Conservation (phyloP, 2,329 filamentous ascomycete species). For the Penicillium hesseltinei region DNA sequence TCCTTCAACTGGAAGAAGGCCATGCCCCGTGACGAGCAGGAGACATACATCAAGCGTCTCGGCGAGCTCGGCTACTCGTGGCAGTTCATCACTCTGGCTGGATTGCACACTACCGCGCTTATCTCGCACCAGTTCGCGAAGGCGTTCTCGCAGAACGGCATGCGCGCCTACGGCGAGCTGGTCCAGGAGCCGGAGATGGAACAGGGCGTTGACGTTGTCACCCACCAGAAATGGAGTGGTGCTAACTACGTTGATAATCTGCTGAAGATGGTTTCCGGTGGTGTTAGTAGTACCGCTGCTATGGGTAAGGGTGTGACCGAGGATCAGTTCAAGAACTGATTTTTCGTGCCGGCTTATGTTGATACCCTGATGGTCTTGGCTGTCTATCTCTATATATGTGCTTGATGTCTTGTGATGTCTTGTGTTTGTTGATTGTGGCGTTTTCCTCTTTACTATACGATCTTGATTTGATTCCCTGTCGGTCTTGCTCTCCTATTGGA, state of each 20-base stretch:
- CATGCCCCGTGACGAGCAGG: constrained; percentile 87
- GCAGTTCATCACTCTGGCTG: constrained; percentile 99
- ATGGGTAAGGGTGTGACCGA: constrained; percentile 99
- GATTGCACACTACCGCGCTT: constrained; percentile 90
- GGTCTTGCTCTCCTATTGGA: neutral
- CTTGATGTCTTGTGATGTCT: constrained; percentile 9
- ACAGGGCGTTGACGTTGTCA: constrained; percentile 85
- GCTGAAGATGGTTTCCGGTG: constrained; percentile 95
- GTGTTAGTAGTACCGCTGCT: constrained; percentile 84
- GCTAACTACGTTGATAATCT: constrained; percentile 93
- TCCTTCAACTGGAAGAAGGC: constrained; percentile 99
- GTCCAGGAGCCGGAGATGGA: constrained; percentile 98
- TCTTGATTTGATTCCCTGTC: constrained; percentile 19
- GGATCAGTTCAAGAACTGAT: constrained; percentile 76
- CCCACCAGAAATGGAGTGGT: constrained; percentile 98
- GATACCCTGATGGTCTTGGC: constrained; percentile 7
- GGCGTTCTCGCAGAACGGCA: constrained; percentile 77
- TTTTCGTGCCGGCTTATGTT: constrained; percentile 3
- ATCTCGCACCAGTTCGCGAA: constrained; percentile 86
- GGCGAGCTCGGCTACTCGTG: constrained; percentile 91
- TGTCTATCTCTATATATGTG: constrained; percentile 9
- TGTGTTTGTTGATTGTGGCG: constrained; percentile 7
- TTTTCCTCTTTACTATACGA: constrained; percentile 5
- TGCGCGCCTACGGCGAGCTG: constrained; percentile 95
- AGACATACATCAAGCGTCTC: constrained; percentile 93